Conservation (phyloP, 1,284 basidiomycete species). For the Cerrena zonata region DNA sequence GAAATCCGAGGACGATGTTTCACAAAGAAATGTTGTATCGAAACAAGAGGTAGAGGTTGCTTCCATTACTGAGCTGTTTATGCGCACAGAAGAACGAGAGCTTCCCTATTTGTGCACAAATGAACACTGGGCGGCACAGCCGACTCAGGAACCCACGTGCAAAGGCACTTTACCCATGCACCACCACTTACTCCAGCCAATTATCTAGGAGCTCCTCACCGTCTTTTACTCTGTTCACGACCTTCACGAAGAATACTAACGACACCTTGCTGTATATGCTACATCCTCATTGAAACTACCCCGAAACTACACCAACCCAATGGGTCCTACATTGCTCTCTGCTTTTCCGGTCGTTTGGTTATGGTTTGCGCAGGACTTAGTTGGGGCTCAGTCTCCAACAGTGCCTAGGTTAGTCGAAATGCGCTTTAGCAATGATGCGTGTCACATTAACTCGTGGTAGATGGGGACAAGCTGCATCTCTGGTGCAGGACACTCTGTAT, state of each 20-base stretch:
- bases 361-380: slow-evolving; percentile 2
- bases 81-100: too few relatives aligned
- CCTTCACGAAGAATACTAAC: background rate
- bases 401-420: slow-evolving; percentile 1
- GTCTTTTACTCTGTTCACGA: background rate
- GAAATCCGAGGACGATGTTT: too few relatives aligned
- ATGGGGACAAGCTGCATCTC: slow-evolving; percentile 73
- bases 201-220: background rate
- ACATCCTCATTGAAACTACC: background rate
- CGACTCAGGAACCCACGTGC: too few relatives aligned
- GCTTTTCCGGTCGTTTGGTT: background rate
- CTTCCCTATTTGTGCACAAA: too few relatives aligned
- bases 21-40: too few relatives aligned
- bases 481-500: slow-evolving; percentile 59
- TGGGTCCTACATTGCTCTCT: background rate
- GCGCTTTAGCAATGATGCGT: background rate
- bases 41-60: too few relatives aligned
- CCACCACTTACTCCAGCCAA: too few relatives aligned
- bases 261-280: background rate
- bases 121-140: too few relatives aligned
- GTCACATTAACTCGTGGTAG: slow-evolving; percentile 32
- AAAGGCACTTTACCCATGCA: too few relatives aligned
- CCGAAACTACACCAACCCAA: background rate
- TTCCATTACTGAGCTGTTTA: too few relatives aligned
- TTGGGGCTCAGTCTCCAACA: slow-evolving; percentile 4